Evolutionary conservation across 192 early-diverging fungal species (phyloP).

Genomic region (Pilaira anomala): DNA sequence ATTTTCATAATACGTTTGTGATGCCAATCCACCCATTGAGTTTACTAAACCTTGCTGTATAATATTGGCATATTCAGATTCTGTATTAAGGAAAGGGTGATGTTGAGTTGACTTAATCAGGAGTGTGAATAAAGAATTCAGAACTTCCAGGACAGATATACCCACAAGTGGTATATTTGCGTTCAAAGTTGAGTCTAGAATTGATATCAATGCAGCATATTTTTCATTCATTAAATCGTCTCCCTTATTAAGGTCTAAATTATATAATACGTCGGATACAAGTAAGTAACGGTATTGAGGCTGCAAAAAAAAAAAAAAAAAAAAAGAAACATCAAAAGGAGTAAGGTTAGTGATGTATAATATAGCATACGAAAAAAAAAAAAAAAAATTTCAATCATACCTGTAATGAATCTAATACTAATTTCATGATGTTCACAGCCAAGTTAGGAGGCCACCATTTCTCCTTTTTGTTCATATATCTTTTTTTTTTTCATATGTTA

Average conservation of each 20-base stretch:
- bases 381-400: slow-evolving; percentile 12
- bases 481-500: slow-evolving; percentile 1
- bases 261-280: slow-evolving; percentile 44
- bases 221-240: slow-evolving; percentile 22
- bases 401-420: slow-evolving; percentile 34
- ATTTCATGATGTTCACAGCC: slow-evolving; percentile 25
- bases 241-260: slow-evolving; percentile 28
- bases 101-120: slow-evolving; percentile 34
- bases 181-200: slow-evolving; percentile 41
- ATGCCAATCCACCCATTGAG: slow-evolving; percentile 42
- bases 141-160: slow-evolving; percentile 51
- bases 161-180: slow-evolving; percentile 43
- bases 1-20: slow-evolving; percentile 55
- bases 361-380: no score
- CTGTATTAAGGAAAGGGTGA: background rate
- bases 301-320: slow-evolving; percentile 32
- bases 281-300: slow-evolving; percentile 50
- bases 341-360: no score
- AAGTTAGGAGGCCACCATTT: slow-evolving; percentile 35
- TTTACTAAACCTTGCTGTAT: slow-evolving; percentile 16
- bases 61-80: slow-evolving; percentile 1
- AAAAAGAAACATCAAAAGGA: slow-evolving; percentile 2
- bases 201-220: slow-evolving; percentile 41
- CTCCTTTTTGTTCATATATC: slow-evolving; percentile 29
- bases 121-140: slow-evolving; percentile 43